Evolutionary conservation across 768 basidiomycete species (phyloP).

Genomic region (Suillus tomentosus): DNA sequence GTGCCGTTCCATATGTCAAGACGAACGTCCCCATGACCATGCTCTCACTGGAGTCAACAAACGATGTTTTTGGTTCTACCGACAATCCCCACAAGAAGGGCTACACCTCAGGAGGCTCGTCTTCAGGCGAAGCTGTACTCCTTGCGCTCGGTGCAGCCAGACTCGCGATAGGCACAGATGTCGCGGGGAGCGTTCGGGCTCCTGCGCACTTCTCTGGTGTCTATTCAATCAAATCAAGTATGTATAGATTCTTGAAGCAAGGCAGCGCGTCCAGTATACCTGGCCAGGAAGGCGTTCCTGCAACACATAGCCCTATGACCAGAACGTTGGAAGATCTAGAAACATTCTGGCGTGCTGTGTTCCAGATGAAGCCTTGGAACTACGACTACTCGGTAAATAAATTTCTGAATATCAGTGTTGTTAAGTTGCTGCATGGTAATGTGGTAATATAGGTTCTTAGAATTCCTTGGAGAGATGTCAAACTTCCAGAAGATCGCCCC

Average conservation of each 20-base stretch:
- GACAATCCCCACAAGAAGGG: conserved; percentile 60
- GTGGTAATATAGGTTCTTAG: conserved; percentile 28
- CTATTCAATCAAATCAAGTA: conserved; percentile 60
- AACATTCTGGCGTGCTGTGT: conserved; percentile 65
- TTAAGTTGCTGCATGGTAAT: background rate
- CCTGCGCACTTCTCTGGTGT: conserved; percentile 70
- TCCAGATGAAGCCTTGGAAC: conserved; percentile 63
- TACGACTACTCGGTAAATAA: conserved; percentile 54
- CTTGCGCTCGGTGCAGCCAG: conserved; percentile 62
- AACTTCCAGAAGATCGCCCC: conserved; percentile 46
- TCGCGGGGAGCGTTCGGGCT: conserved; percentile 67
- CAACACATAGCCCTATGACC: conserved; percentile 62
- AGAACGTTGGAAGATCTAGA: conserved; percentile 60
- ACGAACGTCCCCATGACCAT: conserved; percentile 65
- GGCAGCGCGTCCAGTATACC: conserved; percentile 48
- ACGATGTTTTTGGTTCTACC: conserved; percentile 60
- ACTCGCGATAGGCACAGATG: conserved; percentile 68
- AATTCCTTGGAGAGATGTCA: conserved; percentile 41
- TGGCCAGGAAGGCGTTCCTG: conserved; percentile 59
- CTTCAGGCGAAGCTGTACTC: conserved; percentile 67
- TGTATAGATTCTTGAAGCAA: conserved; percentile 55
- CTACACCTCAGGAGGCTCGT: conserved; percentile 65
- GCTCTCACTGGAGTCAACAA: conserved; percentile 57
- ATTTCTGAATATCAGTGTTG: background rate
- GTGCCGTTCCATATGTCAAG: conserved; percentile 67